Evolutionary conservation across 139 green algal genomes (phyloP).

Genomic region (Auxenochlorella pyrenoidosa): DNA sequence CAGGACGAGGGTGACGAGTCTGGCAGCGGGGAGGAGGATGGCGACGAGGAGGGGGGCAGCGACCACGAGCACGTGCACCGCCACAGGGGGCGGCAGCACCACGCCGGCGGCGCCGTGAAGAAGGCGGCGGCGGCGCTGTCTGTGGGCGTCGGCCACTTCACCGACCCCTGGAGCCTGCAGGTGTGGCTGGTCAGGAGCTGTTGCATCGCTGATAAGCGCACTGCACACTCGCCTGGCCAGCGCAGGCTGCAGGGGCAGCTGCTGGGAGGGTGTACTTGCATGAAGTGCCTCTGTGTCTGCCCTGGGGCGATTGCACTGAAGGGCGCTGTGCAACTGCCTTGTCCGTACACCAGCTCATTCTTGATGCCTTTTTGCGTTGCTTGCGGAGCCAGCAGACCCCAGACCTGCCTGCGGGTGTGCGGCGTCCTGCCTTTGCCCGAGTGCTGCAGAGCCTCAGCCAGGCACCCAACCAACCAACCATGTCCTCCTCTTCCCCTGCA

Average conservation of each 20-base stretch:
- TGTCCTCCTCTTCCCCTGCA: no score
- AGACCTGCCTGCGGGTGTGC: not conserved
- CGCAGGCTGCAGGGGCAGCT: not conserved
- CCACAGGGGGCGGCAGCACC: constrained; percentile 22
- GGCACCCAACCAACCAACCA: no score
- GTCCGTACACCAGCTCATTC: no score
- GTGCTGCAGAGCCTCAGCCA: no score
- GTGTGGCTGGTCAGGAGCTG: constrained; percentile 27
- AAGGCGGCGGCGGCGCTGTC: constrained; percentile 93
- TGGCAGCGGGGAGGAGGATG: constrained; percentile 18
- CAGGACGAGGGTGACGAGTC: constrained; percentile 29
- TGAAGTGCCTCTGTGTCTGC: not conserved
- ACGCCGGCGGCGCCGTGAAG: constrained; percentile 29
- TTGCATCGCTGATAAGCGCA: no score
- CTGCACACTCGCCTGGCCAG: no score
- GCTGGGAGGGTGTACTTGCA: not conserved
- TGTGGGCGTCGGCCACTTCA: constrained; percentile 90
- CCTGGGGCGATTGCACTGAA: no score
- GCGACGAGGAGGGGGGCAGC: constrained; percentile 47
- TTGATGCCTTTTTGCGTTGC: no score
- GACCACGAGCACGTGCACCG: constrained; percentile 49
- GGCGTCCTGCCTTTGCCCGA: no score
- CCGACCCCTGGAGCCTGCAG: constrained; percentile 82
- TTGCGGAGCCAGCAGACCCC: not conserved
- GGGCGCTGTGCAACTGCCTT: no score